Percentiles rank a stretch among this genome's conserved stretches.
phyloP scores from a whole-genome alignment of 1,284 basidiomycete genomes.

The Lentinus polychrous region DNA sequence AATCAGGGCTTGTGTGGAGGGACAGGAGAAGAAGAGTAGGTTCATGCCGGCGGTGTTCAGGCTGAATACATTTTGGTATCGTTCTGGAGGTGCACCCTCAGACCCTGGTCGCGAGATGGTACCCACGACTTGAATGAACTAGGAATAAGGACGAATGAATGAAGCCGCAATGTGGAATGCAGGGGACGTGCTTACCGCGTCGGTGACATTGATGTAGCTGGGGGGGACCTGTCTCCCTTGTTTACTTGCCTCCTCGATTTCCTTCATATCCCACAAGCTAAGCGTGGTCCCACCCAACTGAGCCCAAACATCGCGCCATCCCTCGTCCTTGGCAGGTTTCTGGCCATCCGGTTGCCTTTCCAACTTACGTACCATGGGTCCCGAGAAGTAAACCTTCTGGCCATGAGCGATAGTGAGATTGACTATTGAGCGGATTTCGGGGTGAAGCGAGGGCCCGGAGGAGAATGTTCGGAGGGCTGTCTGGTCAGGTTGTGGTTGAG shows the following conservation, averaged over 20 bases:
- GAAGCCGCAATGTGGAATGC: not conserved
- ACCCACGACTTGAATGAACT: constrained; percentile 72
- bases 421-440: constrained; percentile 73
- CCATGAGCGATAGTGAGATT: constrained; percentile 62
- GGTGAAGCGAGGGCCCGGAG: constrained; percentile 44
- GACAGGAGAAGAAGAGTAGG: constrained; percentile 84
- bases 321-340: constrained; percentile 65
- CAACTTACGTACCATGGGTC: constrained; percentile 66
- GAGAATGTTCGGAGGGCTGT: constrained; percentile 2
- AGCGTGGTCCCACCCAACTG: constrained; percentile 91
- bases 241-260: constrained; percentile 75
- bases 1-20: constrained; percentile 60
- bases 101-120: constrained; percentile 59
- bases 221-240: constrained; percentile 81
- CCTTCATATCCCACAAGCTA: constrained; percentile 85
- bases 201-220: constrained; percentile 80
- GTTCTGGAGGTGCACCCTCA: constrained; percentile 39
- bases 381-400: constrained; percentile 77
- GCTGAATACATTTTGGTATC: constrained; percentile 78
- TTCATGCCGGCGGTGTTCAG: constrained; percentile 95
- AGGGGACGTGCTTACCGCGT: constrained; percentile 55
- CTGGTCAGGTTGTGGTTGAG: constrained; percentile 13
- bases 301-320: constrained; percentile 92
- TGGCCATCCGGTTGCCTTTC: constrained; percentile 75
- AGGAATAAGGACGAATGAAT: constrained; percentile 3